Evolutionary conservation across 1,284 basidiomycete species (phyloP), one percentile per base, ranked within the genome.

Genomic region (Microbotryomycetes sp.): DNA sequence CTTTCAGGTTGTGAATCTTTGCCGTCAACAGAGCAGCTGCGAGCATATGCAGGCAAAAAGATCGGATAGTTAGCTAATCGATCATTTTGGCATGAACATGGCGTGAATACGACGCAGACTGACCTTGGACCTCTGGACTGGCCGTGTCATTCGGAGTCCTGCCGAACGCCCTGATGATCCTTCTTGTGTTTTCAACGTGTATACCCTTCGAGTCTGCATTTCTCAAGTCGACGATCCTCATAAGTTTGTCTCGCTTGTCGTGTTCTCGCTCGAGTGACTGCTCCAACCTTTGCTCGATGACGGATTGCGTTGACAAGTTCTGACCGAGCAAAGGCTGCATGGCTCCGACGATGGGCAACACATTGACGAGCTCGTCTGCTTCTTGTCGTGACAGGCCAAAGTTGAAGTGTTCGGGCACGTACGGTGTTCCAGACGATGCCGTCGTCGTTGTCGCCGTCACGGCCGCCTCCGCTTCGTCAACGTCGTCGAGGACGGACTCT

Each of bases 131-230:
- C 71, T 91, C 88, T 1, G 88, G 81, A 56, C 85, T 81, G 41
- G 91, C 93, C 1, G 90, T 82, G 74, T 94, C 87, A 57, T 81
- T 81, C n/a, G 82, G 82, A 58, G 84, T 83, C 63, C 78, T 26
- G 88, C 92, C 79, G 50, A 97, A 97, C 57, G 83, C 85, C 13
- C 78, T 76, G 49, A 96, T 80, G 68, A 94, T 88, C 65, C 91
- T 80, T 70, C 83, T 80, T 62, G 86, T 81, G 75, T 97, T 97
- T 76, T 92, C 89, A 66, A 83, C 87, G 64, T 89, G 83, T 65
- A 97, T 86, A 21, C 89, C 90, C 52, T 78, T 80, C 45, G 89
- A 88, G 71, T 86, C 88, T 24, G 93, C 87, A 72, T 97, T 96
- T 61, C 86, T 79, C 70, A 97, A 77, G 76, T 96, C 92, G 52